Base-by-base conservation (phyloP, 169 alveolate genomes). In the Theileria orientalis region DNA sequence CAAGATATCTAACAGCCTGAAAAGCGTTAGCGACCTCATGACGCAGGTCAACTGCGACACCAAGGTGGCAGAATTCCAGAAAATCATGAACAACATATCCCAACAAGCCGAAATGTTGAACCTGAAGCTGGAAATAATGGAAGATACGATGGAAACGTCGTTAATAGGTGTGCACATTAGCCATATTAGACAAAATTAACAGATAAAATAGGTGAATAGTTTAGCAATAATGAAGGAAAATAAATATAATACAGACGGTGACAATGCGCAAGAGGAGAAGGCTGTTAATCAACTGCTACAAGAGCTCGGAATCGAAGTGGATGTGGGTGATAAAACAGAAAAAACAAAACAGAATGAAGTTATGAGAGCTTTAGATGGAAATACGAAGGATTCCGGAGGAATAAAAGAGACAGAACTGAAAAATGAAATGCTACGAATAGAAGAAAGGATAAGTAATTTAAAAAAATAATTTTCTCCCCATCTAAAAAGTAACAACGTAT, bases 261-360 rank as follows among this genome's bases (percentile, higher is more conserved):
- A 78, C n/a, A 35, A 71, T 57, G 52, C 33, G 8, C 67, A 59
- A 11, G 86, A 69, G 64, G 86, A 78, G 23, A 46, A 16, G 83
- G 57, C 69, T 51, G 74, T 78, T 2, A 30, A 69, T 6, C 79
- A 69, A 51, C n/a, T 78, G 7, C 69, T 78, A 21, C 80, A 78
- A 70, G 86, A 78, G 21, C 61, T 78, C 51, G 86, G 86, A 44
- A n/a, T n/a, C n/a, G n/a, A n/a, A n/a, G 63, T 78, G 13, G 86
- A 71, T 8, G 62, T 60, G 16, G 30, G 68, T 3, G 86, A 69
- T n/a, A 54, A 40, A 8, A 21, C 60, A 7, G 27, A 8, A 13
- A 16, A 32, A 21, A 49, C 19, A 49, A 49, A 49, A 21, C 19
- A 21, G 60, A 32, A 49, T 21, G 60, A n/a, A 49, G 60, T n/a